Base-by-base conservation (phyloP, 2,329 filamentous ascomycete species). In the Dactylellina drechsleri region DNA sequence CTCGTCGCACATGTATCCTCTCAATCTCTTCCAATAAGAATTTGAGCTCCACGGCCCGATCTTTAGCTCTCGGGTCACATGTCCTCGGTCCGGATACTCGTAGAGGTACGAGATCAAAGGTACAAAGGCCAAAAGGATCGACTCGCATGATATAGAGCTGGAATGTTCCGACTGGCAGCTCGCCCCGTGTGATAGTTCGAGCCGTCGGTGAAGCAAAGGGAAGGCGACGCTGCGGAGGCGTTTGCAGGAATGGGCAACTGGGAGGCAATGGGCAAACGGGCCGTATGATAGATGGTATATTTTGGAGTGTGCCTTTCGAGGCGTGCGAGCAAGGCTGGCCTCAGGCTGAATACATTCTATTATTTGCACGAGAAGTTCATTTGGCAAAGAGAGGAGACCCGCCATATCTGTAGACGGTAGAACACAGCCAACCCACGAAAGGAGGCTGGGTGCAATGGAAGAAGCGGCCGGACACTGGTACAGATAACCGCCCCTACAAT, bases 41-140 rank as follows among this genome's bases (percentile, higher is more conserved):
- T 59, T 49, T 4, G 64, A 59, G 16, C 18, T 59, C 71, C 64
- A 68, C 1, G 71, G 64, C 3, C 71, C 71, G 13, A 75, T 41
- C 23, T 67, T 68, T 12, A 75, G 53, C 18, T 75, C 71, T 47
- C 61, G 49, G 26, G 71, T 75, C 53, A 60, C 64, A n/a, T 64
- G 54, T 47, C 71, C 71, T 49, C 53, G 64, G 31, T 75, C 52
- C 4, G 71, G 64, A 20, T 75, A 64, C 36, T 68, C 59, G n/a
- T 75, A 36, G n/a, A 75, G 43, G 26, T 75, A 75, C 6, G 64
- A 59, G 16, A 75, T 75, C 16, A 68, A 45, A 28, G 71, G 71
- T 16, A 68, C 71, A 50, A 65, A 75, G n/a, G 58, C 71, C 4
- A 64, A 54, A n/a, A 75, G 64, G 31, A 60, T 67, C 4, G 64